Percentiles rank a stretch among this genome's conserved stretches.
Conservation (phyloP, 1,139 yeast species). For the Zhuliangozyma parablackwelliae region DNA sequence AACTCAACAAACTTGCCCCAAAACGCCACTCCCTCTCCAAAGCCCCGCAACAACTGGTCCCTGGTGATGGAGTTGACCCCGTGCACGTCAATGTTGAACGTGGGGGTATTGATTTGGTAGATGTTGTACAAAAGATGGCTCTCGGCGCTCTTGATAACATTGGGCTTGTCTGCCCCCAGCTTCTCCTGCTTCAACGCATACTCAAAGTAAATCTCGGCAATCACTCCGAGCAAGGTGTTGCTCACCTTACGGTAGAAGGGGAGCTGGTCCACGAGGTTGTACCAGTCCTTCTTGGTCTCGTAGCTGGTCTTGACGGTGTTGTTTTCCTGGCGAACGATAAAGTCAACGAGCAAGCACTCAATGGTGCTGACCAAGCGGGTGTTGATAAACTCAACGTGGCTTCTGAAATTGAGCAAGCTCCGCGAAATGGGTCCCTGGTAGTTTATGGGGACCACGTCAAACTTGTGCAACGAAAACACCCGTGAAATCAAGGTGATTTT, state of each 20-base stretch:
- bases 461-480: conserved; percentile 51
- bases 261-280: conserved; percentile 45
- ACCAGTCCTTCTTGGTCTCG: conserved; percentile 52
- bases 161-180: conserved; percentile 21
- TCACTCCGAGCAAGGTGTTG: conserved; percentile 42
- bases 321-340: conserved; percentile 53
- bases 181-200: conserved; percentile 29
- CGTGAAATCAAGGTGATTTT: conserved; percentile 52
- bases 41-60: conserved; percentile 36
- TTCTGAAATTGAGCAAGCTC: conserved; percentile 59
- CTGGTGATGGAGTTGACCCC: conserved; percentile 39
- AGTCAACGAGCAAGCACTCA: conserved; percentile 50
- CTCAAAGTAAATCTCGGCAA: conserved; percentile 41
- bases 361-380: conserved; percentile 50
- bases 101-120: conserved; percentile 35
- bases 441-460: conserved; percentile 53
- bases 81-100: conserved; percentile 41
- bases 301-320: conserved; percentile 31
- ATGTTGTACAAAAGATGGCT: conserved; percentile 36
- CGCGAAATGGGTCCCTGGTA: conserved; percentile 71
- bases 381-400: conserved; percentile 55
- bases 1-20: conserved; percentile 41
- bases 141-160: conserved; percentile 24
- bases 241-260: conserved; percentile 57
- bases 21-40: conserved; percentile 35